phyloP scores from a whole-genome alignment of 2,329 filamentous ascomycete genomes.

The Xylaria sp. region DNA sequence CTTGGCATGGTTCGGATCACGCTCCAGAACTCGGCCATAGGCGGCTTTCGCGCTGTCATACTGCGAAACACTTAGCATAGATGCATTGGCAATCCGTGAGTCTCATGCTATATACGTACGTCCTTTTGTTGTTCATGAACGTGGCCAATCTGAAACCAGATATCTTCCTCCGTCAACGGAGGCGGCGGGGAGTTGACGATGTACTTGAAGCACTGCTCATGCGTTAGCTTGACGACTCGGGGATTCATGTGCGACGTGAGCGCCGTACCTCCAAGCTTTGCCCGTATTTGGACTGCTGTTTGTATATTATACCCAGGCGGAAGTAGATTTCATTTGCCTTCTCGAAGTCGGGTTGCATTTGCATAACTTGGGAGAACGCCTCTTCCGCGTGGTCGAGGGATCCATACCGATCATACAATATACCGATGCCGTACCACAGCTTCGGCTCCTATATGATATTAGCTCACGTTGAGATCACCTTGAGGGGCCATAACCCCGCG shows the following conservation, averaged over 20 bases:
- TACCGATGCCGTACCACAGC: conserved; percentile 98
- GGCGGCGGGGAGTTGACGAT: conserved; percentile 90
- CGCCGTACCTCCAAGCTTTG: conserved; percentile 78
- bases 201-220: conserved; percentile 84
- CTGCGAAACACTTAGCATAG: conserved; percentile 44
- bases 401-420: conserved; percentile 92
- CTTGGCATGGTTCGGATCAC: conserved; percentile 94
- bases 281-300: conserved; percentile 90
- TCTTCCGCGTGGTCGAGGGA: conserved; percentile 96
- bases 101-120: conserved; percentile 51
- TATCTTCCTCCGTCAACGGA: conserved; percentile 92
- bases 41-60: conserved; percentile 90
- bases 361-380: conserved; percentile 97
- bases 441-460: conserved; percentile 69
- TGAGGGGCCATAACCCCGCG: not conserved
- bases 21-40: conserved; percentile 87
- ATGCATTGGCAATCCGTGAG: conserved; percentile 18
- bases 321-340: conserved; percentile 99
- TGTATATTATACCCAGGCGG: conserved; percentile 97
- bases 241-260: conserved; percentile 9
- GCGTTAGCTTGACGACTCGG: conserved; percentile 25
- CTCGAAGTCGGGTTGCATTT: conserved; percentile 94
- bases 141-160: conserved; percentile 99
- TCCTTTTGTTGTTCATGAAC: conserved; percentile 99
- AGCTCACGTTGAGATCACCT: conserved; percentile 6